Conservation (phyloP, 495 filamentous ascomycete species). For the Tuber calosporum region DNA sequence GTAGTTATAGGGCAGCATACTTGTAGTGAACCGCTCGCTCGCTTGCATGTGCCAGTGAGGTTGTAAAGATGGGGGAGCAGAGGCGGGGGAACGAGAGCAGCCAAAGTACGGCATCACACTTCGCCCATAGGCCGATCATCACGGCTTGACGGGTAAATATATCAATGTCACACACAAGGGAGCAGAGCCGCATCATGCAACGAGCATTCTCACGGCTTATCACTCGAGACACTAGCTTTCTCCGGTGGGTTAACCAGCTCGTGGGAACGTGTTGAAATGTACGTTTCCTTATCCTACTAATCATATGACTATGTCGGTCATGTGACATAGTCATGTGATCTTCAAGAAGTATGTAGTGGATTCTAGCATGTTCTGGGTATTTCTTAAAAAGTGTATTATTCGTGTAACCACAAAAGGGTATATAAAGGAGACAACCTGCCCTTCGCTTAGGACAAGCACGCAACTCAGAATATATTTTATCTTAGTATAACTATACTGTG, state of each 20-base stretch:
- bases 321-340: too few species aligned
- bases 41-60: not conserved
- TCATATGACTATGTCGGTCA: too few species aligned
- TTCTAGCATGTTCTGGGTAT: too few species aligned
- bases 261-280: too few species aligned
- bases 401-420: too few species aligned
- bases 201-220: not conserved
- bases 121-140: not conserved
- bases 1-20: slow-evolving; percentile 3
- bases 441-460: too few species aligned
- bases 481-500: too few species aligned
- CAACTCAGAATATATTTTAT: too few species aligned
- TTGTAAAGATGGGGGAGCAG: not conserved
- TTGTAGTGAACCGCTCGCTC: not conserved
- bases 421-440: too few species aligned
- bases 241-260: not conserved
- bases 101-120: not conserved
- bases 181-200: not conserved
- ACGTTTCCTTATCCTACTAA: too few species aligned
- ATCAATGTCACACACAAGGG: not conserved
- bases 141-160: not conserved
- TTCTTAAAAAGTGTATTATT: too few species aligned
- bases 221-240: not conserved
- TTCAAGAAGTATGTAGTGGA: too few species aligned
- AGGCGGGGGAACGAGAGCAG: not conserved